Evolutionary conservation across 106 monocot genomes (phyloP).

Genomic region (Dendrobium officinale): DNA sequence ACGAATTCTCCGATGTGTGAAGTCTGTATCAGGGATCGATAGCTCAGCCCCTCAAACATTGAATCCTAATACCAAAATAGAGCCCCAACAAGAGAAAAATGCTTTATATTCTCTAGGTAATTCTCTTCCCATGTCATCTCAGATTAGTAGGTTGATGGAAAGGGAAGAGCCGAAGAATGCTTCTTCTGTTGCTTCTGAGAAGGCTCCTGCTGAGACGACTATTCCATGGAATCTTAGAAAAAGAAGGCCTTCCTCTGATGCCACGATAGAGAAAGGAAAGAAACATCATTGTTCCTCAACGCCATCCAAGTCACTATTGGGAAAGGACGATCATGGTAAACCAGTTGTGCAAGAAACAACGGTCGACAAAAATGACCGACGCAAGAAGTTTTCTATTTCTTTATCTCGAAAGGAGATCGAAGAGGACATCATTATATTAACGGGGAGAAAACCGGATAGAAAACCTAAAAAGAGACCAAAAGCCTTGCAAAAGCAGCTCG

Average conservation of each 20-base stretch:
- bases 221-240: conserved; percentile 48
- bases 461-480: conserved; percentile 32
- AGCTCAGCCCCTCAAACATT: too few relatives aligned
- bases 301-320: too few relatives aligned
- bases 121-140: too few relatives aligned
- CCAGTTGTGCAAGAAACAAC: not conserved
- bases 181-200: not conserved
- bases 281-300: too few relatives aligned
- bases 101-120: too few relatives aligned
- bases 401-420: conserved; percentile 34
- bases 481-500: conserved; percentile 25
- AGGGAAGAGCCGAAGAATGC: too few relatives aligned
- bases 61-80: too few relatives aligned
- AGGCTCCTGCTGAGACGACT: not conserved
- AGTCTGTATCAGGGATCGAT: not conserved
- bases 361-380: not conserved
- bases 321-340: too few relatives aligned
- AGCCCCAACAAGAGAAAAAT: too few relatives aligned
- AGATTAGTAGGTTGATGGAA: too few relatives aligned
- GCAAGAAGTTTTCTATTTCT: conserved; percentile 14
- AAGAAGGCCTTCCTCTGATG: conserved; percentile 13
- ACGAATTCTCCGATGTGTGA: conserved; percentile 33
- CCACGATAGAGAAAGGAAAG: too few relatives aligned
- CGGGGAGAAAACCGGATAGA: conserved; percentile 17
- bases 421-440: conserved; percentile 30